phyloP scores from a whole-genome alignment of 2,329 filamentous ascomycete genomes.

The Cercospora sp. region DNA sequence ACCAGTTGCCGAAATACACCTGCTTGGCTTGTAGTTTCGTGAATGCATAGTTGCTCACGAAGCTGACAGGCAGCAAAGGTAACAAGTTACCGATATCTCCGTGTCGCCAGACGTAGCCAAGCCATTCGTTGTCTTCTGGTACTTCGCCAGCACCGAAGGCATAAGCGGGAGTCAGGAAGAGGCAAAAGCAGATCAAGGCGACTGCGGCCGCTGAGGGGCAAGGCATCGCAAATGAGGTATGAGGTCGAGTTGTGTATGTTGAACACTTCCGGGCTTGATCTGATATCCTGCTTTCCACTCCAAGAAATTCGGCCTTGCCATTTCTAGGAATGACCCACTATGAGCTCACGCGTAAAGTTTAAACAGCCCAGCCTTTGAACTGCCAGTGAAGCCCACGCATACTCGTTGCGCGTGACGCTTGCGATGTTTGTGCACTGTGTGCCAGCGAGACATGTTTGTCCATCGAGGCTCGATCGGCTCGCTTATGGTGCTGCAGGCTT shows the following conservation, averaged over 20 bases:
- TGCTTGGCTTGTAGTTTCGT: slow-evolving; percentile 1
- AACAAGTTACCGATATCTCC: not conserved
- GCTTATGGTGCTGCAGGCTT: not conserved
- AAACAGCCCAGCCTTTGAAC: not conserved
- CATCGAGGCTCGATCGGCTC: not conserved
- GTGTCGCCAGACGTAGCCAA: slow-evolving; percentile 1
- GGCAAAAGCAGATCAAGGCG: not conserved
- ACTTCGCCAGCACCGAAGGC: not conserved
- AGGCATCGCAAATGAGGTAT: not conserved
- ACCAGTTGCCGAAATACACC: slow-evolving; percentile 12
- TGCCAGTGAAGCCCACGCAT: not conserved
- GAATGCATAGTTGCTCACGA: slow-evolving; percentile 1
- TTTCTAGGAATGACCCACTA: not conserved
- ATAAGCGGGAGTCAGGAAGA: not conserved
- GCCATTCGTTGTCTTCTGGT: slow-evolving; percentile 3
- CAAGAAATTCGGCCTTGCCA: not conserved
- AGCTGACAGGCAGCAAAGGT: not conserved
- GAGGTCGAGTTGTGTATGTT: not conserved
- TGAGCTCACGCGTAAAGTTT: slow-evolving; percentile 5
- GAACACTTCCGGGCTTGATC: not conserved
- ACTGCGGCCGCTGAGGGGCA: not conserved
- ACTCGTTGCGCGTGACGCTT: not conserved
- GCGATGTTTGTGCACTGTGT: not conserved
- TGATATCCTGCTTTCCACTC: not conserved
- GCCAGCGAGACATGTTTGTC: not conserved